A percentile compares a stretch with the other conserved stretches of the same genome.
Evolutionary conservation across 306 rosid species (phyloP).

Genomic region (Leucaena leucocephala): DNA sequence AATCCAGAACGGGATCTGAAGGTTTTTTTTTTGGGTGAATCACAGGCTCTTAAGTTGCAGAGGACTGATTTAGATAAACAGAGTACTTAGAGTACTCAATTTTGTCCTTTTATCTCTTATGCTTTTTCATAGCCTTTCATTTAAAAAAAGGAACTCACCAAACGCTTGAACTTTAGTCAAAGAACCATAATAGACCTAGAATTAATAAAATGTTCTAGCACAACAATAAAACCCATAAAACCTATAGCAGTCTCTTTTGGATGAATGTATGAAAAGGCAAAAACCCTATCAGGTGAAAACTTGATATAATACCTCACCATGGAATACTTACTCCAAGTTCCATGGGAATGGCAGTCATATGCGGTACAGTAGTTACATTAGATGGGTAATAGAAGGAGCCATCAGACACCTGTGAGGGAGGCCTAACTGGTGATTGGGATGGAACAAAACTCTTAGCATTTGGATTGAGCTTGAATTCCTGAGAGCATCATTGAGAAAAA

Average conservation of each 20-base stretch:
- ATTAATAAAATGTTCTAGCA: background rate
- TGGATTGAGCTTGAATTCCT: slow-evolving; percentile 96
- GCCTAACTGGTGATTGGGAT: slow-evolving; percentile 72
- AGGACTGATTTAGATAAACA: background rate
- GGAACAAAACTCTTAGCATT: slow-evolving; percentile 92
- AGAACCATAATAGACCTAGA: background rate
- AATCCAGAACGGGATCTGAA: no score
- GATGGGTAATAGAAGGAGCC: slow-evolving; percentile 76
- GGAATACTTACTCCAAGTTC: slow-evolving; percentile 80
- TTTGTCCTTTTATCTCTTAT: background rate
- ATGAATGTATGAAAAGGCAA: slow-evolving; percentile 1
- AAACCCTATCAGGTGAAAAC: slow-evolving; percentile 2
- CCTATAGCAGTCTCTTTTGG: slow-evolving; percentile 7
- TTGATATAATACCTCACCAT: slow-evolving; percentile 22
- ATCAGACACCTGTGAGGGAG: slow-evolving; percentile 84
- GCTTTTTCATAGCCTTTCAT: background rate
- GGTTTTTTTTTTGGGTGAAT: no score
- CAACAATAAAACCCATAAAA: slow-evolving; percentile 8
- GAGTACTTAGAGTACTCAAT: background rate
- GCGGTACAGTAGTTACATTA: slow-evolving; percentile 61
- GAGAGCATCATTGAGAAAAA: slow-evolving; percentile 29
- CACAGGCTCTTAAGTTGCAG: background rate
- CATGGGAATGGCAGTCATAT: slow-evolving; percentile 76
- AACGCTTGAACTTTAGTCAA: background rate
- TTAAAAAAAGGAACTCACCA: background rate